phyloP scores from a whole-genome alignment of 352 stramenopile species.

The Elongisporangium undulatum region DNA sequence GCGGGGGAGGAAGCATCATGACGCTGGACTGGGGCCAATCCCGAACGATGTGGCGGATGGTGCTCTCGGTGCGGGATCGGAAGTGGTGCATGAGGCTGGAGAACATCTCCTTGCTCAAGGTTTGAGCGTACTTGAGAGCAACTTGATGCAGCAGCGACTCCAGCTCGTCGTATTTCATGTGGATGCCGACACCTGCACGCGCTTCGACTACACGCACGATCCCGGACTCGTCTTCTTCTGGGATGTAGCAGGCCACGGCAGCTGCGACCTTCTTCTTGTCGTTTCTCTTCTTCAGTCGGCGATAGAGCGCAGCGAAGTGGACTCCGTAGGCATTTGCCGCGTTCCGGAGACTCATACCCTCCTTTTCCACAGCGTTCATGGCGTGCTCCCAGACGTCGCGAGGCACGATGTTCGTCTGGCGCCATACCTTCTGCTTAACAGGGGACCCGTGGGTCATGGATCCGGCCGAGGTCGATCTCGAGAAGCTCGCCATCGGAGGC shows the following conservation, averaged over 20 bases:
- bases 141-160: constrained; percentile 57
- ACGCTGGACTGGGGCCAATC: constrained; percentile 40
- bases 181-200: constrained; percentile 58
- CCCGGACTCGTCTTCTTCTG: constrained; percentile 62
- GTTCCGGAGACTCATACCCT: constrained; percentile 65
- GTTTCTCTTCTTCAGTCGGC: constrained; percentile 61
- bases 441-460: constrained; percentile 9
- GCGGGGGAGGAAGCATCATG: background rate
- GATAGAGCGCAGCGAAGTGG: constrained; percentile 65
- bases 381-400: constrained; percentile 60
- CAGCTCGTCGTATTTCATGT: constrained; percentile 68
- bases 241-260: constrained; percentile 53
- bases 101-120: constrained; percentile 31
- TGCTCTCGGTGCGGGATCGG: constrained; percentile 55
- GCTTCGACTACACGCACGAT: constrained; percentile 68
- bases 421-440: constrained; percentile 30
- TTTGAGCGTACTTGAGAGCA: constrained; percentile 47
- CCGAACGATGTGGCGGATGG: constrained; percentile 54
- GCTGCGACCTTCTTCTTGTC: constrained; percentile 31
- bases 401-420: constrained; percentile 52
- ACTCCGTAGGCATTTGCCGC: constrained; percentile 56
- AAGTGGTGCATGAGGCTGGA: constrained; percentile 40
- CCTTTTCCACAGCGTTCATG: constrained; percentile 60
- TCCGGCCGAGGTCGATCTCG: background rate
- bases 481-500: background rate